Evolutionary conservation across 2,329 filamentous ascomycete genomes (phyloP).

Genomic region (Penicillium brevicompactum): DNA sequence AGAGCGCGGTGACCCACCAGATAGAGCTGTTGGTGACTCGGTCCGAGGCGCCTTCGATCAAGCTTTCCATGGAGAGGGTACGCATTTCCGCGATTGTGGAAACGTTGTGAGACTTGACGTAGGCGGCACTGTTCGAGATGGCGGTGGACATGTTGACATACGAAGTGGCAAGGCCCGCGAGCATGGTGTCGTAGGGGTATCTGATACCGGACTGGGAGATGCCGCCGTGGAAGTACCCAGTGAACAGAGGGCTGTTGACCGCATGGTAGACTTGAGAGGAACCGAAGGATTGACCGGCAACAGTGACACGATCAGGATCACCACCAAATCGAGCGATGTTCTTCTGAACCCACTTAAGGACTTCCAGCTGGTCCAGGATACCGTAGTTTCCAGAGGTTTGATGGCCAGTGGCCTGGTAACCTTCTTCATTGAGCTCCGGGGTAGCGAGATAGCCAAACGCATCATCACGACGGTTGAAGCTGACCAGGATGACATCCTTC

Average conservation of each 20-base stretch:
- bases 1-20: conserved; percentile 34
- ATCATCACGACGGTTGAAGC: conserved; percentile 32
- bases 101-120: conserved; percentile 27
- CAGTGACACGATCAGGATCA: conserved; percentile 51
- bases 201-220: conserved; percentile 35
- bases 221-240: conserved; percentile 32
- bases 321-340: conserved; percentile 57
- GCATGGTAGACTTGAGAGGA: conserved; percentile 35
- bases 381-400: conserved; percentile 38
- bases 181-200: conserved; percentile 31
- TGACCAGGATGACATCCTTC: conserved; percentile 31
- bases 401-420: conserved; percentile 21
- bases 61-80: conserved; percentile 24
- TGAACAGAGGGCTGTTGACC: conserved; percentile 33
- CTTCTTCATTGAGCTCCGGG: conserved; percentile 30
- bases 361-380: conserved; percentile 55
- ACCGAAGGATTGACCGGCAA: conserved; percentile 37
- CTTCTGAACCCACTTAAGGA: conserved; percentile 57
- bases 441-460: conserved; percentile 31
- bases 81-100: conserved; percentile 26
- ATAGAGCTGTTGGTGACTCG: conserved; percentile 26
- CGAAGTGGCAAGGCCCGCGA: conserved; percentile 31
- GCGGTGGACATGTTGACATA: conserved; percentile 33
- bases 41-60: conserved; percentile 29
- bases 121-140: conserved; percentile 27